Base-by-base conservation (phyloP, 1,139 yeast genomes). In the Hyphopichia buzzinii region DNA sequence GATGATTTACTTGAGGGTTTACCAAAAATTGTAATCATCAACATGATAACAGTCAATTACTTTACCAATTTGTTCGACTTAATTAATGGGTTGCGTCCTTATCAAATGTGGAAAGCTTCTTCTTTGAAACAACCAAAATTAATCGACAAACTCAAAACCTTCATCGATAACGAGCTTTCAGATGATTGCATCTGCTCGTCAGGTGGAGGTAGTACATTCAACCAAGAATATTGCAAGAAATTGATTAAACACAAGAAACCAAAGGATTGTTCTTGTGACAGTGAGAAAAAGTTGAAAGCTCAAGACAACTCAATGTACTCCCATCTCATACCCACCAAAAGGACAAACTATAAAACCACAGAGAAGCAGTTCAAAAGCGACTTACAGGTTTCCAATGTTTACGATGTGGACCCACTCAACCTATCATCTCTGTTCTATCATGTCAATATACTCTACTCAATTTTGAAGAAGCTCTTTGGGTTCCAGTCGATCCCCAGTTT, bases 31-130 rank as follows among this genome's bases (percentile, higher is more conserved):
- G 60, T 69, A 2, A 54, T 69, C n/a, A 60, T 70, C 33, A 70
- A 70, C 43, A 49, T 69, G 52, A 60, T 67, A 48, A 62, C 72
- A 1, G 62, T 60, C 24, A 69, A 69, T 44, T 70, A 67, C 45
- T 70, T 70, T 38, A 48, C 58, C 23, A 67, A 66, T 41, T 52
- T 70, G 29, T 62, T 67, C 41, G 72, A 67, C 10, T 49, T 69
- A 23, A 64, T 68, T 28, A 59, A 58, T 41, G 42, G 40, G 23
- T 44, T 61, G 25, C 56, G 53, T 29, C 76, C 76, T 0, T 57
- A 54, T 38, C 74, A 67, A 42, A 60, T 65, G 26, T 67, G 74
- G 72, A 70, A 68, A 40, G 53, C 72, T 2, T 49, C 70, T 2
- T 60, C 71, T 3, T 47, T 66, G 34, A 55, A 48, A 27, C 60